These are phyloP conservation scores for Aspergillus nidulans DNA, from an alignment of 495 filamentous ascomycete species.

Conservation along the genomic window DNA sequence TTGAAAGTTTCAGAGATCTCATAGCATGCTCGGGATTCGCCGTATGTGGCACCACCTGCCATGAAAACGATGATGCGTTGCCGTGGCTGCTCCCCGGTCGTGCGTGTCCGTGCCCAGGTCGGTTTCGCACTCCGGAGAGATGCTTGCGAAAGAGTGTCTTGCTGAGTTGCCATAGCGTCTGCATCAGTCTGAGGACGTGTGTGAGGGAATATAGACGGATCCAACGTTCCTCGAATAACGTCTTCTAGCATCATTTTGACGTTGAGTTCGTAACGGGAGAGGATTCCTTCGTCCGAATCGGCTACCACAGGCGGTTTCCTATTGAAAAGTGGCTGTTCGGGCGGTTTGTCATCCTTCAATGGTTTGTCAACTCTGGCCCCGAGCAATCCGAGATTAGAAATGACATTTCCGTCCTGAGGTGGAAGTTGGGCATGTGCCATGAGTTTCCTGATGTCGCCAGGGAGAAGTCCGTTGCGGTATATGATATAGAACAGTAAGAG, in stretches of 20 bases:
- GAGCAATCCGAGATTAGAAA: constrained; percentile 76
- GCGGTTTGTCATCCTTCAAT: constrained; percentile 69
- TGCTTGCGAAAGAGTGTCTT: constrained; percentile 58
- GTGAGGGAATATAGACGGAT: constrained; percentile 67
- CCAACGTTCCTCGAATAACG: constrained; percentile 53
- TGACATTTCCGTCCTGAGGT: constrained; percentile 62
- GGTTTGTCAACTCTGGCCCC: constrained; percentile 69
- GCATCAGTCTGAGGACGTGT: constrained; percentile 68
- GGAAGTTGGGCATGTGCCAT: constrained; percentile 79
- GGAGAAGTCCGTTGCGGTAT: constrained; percentile 81
- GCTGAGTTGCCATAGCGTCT: constrained; percentile 50
- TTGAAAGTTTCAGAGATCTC: constrained; percentile 67
- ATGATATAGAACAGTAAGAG: constrained; percentile 82
- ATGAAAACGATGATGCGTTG: constrained; percentile 94
- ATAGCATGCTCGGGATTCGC: constrained; percentile 84
- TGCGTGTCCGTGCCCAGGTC: constrained; percentile 84
- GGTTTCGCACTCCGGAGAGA: constrained; percentile 87
- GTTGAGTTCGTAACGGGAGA: constrained; percentile 48
- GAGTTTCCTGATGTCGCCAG: constrained; percentile 78
- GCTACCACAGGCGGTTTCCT: constrained; percentile 45
- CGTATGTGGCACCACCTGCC: constrained; percentile 92
- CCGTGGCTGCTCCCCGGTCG: constrained; percentile 69
- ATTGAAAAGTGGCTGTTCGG: constrained; percentile 62
- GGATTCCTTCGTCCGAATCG: constrained; percentile 43
- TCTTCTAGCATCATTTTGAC: constrained; percentile 68